A percentile compares a stretch with the other conserved stretches of the same genome.
These are phyloP conservation scores for Plasmodium sp. DNA, from an alignment of 169 alveolate genomes.

Conservation along the genomic window DNA sequence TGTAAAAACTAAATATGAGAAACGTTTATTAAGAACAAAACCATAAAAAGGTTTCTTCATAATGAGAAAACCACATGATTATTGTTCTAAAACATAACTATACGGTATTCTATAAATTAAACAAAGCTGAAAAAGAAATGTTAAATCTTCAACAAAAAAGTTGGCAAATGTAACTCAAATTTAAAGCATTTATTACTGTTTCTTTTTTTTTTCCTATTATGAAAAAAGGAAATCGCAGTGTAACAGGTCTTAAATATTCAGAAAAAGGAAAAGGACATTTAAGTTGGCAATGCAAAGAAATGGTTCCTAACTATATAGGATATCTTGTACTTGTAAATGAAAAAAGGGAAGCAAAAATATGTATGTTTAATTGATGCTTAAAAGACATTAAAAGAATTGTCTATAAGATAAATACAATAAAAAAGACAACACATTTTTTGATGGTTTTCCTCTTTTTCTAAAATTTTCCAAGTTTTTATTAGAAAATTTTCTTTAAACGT, in stretches of 20 bases:
- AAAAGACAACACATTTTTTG: neutral
- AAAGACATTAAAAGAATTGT: neutral
- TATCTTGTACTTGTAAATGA: neutral
- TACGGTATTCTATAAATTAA: neutral
- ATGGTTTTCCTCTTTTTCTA: neutral
- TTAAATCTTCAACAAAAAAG: neutral
- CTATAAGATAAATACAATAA: neutral
- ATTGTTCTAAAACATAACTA: neutral
- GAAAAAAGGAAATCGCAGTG: neutral
- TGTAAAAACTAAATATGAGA: neutral
- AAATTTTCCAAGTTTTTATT: neutral
- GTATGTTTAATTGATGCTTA: neutral
- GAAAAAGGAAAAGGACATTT: neutral
- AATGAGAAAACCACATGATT: neutral
- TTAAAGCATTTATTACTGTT: neutral
- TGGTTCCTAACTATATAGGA: neutral
- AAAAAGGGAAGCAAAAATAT: neutral
- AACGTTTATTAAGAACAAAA: neutral
- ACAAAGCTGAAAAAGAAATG: neutral
- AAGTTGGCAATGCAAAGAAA: neutral
- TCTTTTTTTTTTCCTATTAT: neutral
- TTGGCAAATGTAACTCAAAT: neutral
- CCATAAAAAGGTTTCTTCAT: neutral
- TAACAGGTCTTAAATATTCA: neutral
- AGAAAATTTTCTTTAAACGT: neutral